Conservation (phyloP, 257 asterid species). For the Nicotiana obtusifolia region DNA sequence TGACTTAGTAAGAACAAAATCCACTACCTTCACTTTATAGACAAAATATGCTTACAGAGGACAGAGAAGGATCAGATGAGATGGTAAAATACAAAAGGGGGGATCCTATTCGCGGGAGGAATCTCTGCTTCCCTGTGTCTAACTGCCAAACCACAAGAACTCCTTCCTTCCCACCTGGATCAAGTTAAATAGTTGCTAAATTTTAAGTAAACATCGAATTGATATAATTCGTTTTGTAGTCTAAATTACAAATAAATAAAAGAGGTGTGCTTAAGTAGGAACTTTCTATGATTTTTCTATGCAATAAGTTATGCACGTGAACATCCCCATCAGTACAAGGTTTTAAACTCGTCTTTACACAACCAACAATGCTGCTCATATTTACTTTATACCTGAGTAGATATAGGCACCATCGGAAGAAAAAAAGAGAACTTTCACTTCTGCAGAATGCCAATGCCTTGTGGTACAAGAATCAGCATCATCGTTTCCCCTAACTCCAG, state of each 20-base stretch:
- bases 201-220: neutral
- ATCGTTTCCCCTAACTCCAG: slow-evolving; percentile 70
- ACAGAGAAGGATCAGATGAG: slow-evolving; percentile 81
- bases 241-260: neutral
- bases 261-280: neutral
- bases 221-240: neutral
- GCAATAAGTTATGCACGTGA: neutral
- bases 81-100: slow-evolving; percentile 56
- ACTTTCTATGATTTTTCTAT: neutral
- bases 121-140: slow-evolving; percentile 84
- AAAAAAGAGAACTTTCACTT: slow-evolving; percentile 74
- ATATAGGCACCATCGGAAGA: slow-evolving; percentile 92
- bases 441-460: slow-evolving; percentile 97
- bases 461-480: slow-evolving; percentile 92
- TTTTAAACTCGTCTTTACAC: neutral
- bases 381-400: slow-evolving; percentile 67
- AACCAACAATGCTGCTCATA: neutral
- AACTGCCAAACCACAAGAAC: slow-evolving; percentile 97
- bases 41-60: slow-evolving; percentile 51
- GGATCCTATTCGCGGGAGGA: slow-evolving; percentile 85
- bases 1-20: slow-evolving; percentile 24
- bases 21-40: slow-evolving; percentile 7
- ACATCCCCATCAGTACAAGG: neutral
- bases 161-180: slow-evolving; percentile 91
- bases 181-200: slow-evolving; percentile 1